Percentiles rank a stretch among this genome's conserved stretches.
Conservation (phyloP, 2,329 filamentous ascomycete species). For the Grosmannia clavigera region DNA sequence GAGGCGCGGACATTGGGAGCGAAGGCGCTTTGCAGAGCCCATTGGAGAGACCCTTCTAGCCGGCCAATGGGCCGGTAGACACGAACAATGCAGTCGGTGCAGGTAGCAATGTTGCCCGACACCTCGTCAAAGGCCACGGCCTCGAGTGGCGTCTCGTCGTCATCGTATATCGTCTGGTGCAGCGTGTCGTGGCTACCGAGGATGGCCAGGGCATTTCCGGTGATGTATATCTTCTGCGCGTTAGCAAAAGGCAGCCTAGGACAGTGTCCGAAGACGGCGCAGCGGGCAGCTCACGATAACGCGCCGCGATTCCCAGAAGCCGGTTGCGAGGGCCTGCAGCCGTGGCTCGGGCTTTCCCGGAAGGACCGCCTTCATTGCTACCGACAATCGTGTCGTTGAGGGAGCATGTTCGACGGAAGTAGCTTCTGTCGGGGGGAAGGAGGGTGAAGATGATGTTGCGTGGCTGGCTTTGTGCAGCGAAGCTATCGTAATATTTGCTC, state of each 20-base stretch:
- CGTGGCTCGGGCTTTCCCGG: slow-evolving; percentile 34
- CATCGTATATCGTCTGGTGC: slow-evolving; percentile 83
- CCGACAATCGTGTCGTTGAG: slow-evolving; percentile 3
- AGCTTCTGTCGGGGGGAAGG: not conserved
- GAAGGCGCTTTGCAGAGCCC: slow-evolving; percentile 46
- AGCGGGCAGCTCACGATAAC: slow-evolving; percentile 17
- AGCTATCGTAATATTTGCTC: not conserved
- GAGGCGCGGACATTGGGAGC: slow-evolving; percentile 2
- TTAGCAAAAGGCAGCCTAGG: not conserved
- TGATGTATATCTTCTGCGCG: slow-evolving; percentile 65
- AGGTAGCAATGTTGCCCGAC: slow-evolving; percentile 74
- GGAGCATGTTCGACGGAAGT: slow-evolving; percentile 9
- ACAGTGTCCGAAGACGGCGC: not conserved
- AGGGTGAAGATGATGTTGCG: not conserved
- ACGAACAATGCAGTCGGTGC: slow-evolving; percentile 53
- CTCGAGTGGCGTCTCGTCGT: slow-evolving; percentile 54
- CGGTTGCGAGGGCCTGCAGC: slow-evolving; percentile 34
- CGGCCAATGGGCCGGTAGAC: slow-evolving; percentile 67
- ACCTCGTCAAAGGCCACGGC: slow-evolving; percentile 71
- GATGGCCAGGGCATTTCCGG: slow-evolving; percentile 76
- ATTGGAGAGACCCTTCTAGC: slow-evolving; percentile 60
- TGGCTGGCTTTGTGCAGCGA: not conserved
- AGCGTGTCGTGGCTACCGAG: slow-evolving; percentile 62
- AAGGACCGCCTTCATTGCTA: slow-evolving; percentile 33
- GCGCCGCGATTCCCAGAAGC: slow-evolving; percentile 28